These are phyloP conservation scores for Nemania serpens DNA, from an alignment of 2,329 filamentous ascomycete genomes.

Conservation along the genomic window DNA sequence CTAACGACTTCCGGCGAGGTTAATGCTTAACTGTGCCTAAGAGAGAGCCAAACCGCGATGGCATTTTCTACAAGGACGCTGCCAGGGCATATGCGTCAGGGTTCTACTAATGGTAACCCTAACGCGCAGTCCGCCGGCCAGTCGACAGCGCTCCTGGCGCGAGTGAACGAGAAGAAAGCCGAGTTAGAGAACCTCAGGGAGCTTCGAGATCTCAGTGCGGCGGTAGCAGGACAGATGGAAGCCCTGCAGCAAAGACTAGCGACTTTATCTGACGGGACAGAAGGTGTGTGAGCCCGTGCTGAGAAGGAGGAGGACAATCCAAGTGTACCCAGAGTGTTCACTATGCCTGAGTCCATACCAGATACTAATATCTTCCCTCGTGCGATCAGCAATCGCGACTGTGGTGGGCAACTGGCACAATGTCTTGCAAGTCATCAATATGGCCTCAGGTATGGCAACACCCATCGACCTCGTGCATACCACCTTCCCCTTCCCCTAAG, in stretches of 20 bases:
- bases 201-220: constrained; percentile 77
- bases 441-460: constrained; percentile 72
- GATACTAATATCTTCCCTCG: constrained; percentile 29
- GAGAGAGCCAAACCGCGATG: constrained; percentile 45
- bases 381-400: constrained; percentile 71
- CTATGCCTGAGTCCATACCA: background rate
- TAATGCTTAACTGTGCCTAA: background rate
- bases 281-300: constrained; percentile 57
- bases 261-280: constrained; percentile 80
- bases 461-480: constrained; percentile 6
- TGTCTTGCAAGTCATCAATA: constrained; percentile 80
- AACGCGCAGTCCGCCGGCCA: constrained; percentile 57
- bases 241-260: constrained; percentile 76
- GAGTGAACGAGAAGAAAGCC: constrained; percentile 84
- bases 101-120: constrained; percentile 53
- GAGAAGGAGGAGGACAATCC: background rate
- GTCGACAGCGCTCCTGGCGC: constrained; percentile 71
- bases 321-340: too few species aligned
- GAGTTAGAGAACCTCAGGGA: constrained; percentile 81
- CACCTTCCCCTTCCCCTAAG: background rate
- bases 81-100: constrained; percentile 69
- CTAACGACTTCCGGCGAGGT: background rate
- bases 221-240: constrained; percentile 81
- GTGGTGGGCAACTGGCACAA: constrained; percentile 89
- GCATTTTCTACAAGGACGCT: constrained; percentile 62